phyloP scores from a whole-genome alignment of 2,329 filamentous ascomycete species.

The Colletotrichum viniferum region DNA sequence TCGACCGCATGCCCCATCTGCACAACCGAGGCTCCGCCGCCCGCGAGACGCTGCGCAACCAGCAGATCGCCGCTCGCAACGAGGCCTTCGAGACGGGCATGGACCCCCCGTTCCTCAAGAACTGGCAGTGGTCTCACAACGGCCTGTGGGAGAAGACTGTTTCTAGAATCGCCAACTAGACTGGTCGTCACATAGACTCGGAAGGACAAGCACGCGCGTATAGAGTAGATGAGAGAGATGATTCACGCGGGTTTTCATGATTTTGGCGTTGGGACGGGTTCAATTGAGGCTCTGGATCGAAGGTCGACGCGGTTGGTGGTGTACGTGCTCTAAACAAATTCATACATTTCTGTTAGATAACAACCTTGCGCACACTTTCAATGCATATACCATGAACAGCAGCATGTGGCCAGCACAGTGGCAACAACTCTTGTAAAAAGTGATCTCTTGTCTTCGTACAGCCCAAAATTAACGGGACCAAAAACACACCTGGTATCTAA shows the following conservation, averaged over 20 bases:
- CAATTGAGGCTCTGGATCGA: not conserved
- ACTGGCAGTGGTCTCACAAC: conserved; percentile 68
- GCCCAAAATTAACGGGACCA: not conserved
- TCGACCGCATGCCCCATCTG: conserved; percentile 68
- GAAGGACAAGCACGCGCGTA: not conserved
- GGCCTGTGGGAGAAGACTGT: conserved; percentile 39
- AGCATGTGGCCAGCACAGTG: not conserved
- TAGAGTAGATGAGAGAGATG: not conserved
- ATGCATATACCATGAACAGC: not conserved
- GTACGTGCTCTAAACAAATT: not conserved
- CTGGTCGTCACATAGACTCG: not conserved
- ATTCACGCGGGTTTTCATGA: not conserved
- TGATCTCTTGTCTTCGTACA: not conserved
- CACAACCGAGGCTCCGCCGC: conserved; percentile 67
- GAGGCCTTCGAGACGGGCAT: conserved; percentile 73
- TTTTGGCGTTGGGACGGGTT: not conserved
- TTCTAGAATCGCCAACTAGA: conserved; percentile 14
- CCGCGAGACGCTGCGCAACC: conserved; percentile 67
- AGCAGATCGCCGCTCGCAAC: conserved; percentile 67
- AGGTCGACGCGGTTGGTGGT: not conserved
- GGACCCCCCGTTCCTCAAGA: conserved; percentile 68
- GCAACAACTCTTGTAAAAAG: not conserved
- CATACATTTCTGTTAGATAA: not conserved
- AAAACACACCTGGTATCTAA: not conserved
- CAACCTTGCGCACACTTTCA: not conserved